phyloP scores from a whole-genome alignment of 116 monocot species.

The Cymodocea nodosa region DNA sequence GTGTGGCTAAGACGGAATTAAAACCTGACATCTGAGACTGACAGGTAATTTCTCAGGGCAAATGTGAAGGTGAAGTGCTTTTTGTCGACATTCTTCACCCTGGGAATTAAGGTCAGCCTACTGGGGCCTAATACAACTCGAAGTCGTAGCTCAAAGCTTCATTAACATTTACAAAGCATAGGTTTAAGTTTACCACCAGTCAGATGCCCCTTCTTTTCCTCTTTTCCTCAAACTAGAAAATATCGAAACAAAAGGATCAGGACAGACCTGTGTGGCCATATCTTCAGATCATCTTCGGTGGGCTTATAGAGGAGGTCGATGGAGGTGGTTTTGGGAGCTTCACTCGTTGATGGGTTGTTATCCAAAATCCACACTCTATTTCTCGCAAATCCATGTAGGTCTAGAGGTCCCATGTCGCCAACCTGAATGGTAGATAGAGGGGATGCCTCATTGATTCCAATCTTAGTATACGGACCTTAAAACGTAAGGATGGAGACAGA shows the following conservation, averaged over 20 bases:
- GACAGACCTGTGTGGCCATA: slow-evolving; percentile 42
- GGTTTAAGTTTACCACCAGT: no score
- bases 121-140: slow-evolving; percentile 42
- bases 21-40: slow-evolving; percentile 74
- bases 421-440: slow-evolving; percentile 34
- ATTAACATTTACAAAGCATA: slow-evolving; percentile 1
- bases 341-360: slow-evolving; percentile 26
- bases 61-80: slow-evolving; percentile 51
- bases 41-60: slow-evolving; percentile 44
- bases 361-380: slow-evolving; percentile 58
- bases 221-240: neutral
- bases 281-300: slow-evolving; percentile 46
- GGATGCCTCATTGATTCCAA: neutral
- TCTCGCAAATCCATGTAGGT: slow-evolving; percentile 61
- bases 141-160: slow-evolving; percentile 64
- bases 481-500: neutral
- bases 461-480: neutral
- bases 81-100: slow-evolving; percentile 50
- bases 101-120: slow-evolving; percentile 49
- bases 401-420: slow-evolving; percentile 37
- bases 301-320: slow-evolving; percentile 58
- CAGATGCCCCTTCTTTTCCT: slow-evolving; percentile 1
- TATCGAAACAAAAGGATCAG: neutral
- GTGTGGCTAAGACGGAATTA: neutral
- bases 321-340: slow-evolving; percentile 35